phyloP scores from a whole-genome alignment of 1,284 basidiomycete genomes.

The Vanrija sp. region DNA sequence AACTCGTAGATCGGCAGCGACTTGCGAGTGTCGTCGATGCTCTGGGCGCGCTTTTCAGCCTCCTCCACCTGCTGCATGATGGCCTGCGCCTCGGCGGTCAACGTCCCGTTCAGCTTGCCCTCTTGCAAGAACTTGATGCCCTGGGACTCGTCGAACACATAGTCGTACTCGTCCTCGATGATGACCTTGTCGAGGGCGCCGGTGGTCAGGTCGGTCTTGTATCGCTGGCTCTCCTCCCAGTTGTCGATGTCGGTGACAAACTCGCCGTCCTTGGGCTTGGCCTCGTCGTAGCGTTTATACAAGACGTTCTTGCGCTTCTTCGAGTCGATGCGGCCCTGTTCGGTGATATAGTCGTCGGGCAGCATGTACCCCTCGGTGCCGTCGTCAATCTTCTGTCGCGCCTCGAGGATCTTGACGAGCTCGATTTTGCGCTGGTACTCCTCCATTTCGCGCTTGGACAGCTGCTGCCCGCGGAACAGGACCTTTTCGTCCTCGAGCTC shows the following conservation, averaged over 20 bases:
- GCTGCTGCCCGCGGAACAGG: constrained; percentile 73
- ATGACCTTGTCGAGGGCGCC: constrained; percentile 85
- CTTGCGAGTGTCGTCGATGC: constrained; percentile 86
- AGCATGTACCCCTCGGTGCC: constrained; percentile 90
- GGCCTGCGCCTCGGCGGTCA: constrained; percentile 82
- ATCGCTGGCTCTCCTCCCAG: constrained; percentile 90
- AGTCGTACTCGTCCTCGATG: constrained; percentile 76
- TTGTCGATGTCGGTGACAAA: constrained; percentile 95
- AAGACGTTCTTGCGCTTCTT: constrained; percentile 92
- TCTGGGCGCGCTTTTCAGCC: constrained; percentile 80
- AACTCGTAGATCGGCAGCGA: constrained; percentile 84
- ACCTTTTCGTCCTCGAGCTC: constrained; percentile 91
- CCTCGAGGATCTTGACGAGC: constrained; percentile 84
- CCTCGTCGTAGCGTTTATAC: constrained; percentile 92
- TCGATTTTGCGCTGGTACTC: constrained; percentile 92
- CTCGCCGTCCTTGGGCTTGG: constrained; percentile 65
- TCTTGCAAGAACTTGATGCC: constrained; percentile 95
- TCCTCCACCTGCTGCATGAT: constrained; percentile 85
- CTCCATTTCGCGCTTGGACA: constrained; percentile 74
- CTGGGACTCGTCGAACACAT: constrained; percentile 96
- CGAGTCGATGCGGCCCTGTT: constrained; percentile 96
- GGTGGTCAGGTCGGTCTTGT: constrained; percentile 78
- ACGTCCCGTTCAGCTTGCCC: constrained; percentile 65
- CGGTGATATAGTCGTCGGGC: constrained; percentile 95
- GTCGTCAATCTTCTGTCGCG: constrained; percentile 87